Evolutionary conservation across 2,329 filamentous ascomycete genomes (phyloP), one percentile per base, ranked within the genome.

Genomic region (Talaromyces sp.): DNA sequence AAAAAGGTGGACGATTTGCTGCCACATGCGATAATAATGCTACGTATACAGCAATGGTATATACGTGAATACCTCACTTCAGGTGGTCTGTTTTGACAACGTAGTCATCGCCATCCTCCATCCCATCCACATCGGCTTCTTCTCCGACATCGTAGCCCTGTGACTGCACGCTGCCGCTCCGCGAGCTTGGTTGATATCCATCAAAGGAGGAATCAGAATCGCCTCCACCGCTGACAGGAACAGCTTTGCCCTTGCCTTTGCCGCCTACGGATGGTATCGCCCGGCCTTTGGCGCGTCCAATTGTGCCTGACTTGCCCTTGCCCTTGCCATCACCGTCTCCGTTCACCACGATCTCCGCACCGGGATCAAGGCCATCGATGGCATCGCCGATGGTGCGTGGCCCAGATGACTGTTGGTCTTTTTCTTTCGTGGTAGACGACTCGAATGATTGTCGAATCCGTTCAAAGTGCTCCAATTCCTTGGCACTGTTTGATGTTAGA

Each of bases 391-490:
- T 74, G 3, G 75, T 77, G 59, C 73, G 71, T 7, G 72, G 69
- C 5, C 67, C 52, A 7, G 57, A 42, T 19, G 47, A 25, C 60
- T 44, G 17, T 60, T 39, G 59, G 17, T 75, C 72, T 44, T 77
- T 73, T 60, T 78, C 75, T 64, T 80, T 78, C 64, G 79, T 77
- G 55, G 81, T 70, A 74, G 78, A 74, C 75, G 82, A 70, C 78
- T 99, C 95, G 71, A 99, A 99, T 19, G 86, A 85, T 19, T 84
- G 86, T 44, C 95, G 82, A 6, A 99, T 93, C 0, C 84, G 80
- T 71, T 96, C 91, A 69, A 98, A 99, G 72, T 99, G 95, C 55
- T 89, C 85, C 47, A 99, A 79, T 78, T 99, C 95, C 64, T 96
- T 93, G 11, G 89, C 88, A 70, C 92, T 96, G 64, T 64, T 58